phyloP scores from a whole-genome alignment of 768 basidiomycete species.

The Suillus placidus region DNA sequence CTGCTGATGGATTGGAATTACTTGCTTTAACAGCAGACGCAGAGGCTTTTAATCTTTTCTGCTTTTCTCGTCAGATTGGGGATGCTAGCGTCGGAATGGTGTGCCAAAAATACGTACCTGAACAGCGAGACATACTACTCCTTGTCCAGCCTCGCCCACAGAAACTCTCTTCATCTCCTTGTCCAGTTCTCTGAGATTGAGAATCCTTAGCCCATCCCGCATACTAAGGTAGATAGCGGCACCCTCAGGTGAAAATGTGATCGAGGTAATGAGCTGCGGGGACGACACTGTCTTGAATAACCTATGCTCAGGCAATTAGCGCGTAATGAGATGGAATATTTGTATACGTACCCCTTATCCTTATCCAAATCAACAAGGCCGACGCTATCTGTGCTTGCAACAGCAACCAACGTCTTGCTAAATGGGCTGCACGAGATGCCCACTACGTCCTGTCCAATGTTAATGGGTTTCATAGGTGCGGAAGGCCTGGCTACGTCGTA shows the following conservation, averaged over 20 bases:
- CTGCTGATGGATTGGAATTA: slow-evolving; percentile 16
- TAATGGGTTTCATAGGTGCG: slow-evolving; percentile 54
- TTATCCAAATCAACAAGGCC: slow-evolving; percentile 73
- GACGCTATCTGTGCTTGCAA: slow-evolving; percentile 55
- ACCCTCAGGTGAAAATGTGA: slow-evolving; percentile 71
- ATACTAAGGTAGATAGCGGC: slow-evolving; percentile 69
- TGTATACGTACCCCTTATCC: slow-evolving; percentile 59
- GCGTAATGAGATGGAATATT: not conserved
- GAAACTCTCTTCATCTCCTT: slow-evolving; percentile 58
- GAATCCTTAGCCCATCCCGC: slow-evolving; percentile 59
- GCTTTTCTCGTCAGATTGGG: not conserved
- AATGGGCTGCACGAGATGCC: slow-evolving; percentile 70
- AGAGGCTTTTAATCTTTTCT: slow-evolving; percentile 22
- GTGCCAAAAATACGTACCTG: slow-evolving; percentile 46
- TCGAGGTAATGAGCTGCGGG: slow-evolving; percentile 56
- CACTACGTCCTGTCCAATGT: slow-evolving; percentile 49
- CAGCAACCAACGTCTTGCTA: slow-evolving; percentile 71
- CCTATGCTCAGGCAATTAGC: slow-evolving; percentile 35
- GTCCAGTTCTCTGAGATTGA: slow-evolving; percentile 68
- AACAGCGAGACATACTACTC: slow-evolving; percentile 56
- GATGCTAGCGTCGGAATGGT: too few species aligned
- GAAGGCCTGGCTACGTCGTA: slow-evolving; percentile 67
- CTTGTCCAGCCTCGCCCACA: slow-evolving; percentile 49
- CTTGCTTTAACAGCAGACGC: not conserved
- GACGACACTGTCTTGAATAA: slow-evolving; percentile 60